phyloP scores from a whole-genome alignment of 768 basidiomycete species.

The Pleurotus salmoneostramineus region DNA sequence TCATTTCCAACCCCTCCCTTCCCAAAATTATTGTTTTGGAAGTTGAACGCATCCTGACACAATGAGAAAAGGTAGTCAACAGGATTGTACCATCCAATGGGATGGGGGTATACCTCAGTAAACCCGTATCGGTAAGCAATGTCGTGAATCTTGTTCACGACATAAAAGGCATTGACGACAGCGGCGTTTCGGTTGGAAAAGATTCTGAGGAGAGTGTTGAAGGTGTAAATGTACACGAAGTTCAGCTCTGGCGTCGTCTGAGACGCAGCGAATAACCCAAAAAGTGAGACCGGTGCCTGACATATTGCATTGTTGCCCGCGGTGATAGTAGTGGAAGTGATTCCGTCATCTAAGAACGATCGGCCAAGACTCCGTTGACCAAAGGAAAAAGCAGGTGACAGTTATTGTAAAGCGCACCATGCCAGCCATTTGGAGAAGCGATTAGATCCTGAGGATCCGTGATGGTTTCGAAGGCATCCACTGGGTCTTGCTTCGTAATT shows the following conservation, averaged over 20 bases:
- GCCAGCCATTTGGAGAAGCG: conserved; percentile 58
- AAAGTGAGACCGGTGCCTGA: conserved; percentile 12
- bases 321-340: conserved; percentile 15
- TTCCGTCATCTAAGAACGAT: conserved; percentile 9
- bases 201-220: conserved; percentile 22
- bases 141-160: conserved; percentile 60
- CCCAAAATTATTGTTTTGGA: conserved; percentile 59
- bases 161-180: conserved; percentile 52
- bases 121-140: conserved; percentile 43
- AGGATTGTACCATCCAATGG: not conserved
- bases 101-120: conserved; percentile 29
- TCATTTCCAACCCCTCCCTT: conserved; percentile 50
- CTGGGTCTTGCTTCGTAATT: conserved; percentile 42
- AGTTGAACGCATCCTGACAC: conserved; percentile 33
- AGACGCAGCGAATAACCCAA: conserved; percentile 24
- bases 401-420: conserved; percentile 16
- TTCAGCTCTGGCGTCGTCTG: conserved; percentile 26
- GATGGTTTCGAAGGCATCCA: conserved; percentile 47
- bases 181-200: conserved; percentile 47
- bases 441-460: conserved; percentile 48
- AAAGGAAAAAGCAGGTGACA: not conserved
- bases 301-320: conserved; percentile 32
- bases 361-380: not conserved
- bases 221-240: conserved; percentile 29
- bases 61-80: not conserved